A percentile compares a stretch with the other conserved stretches of the same genome.
phyloP scores from a whole-genome alignment of 169 alveolate genomes.

The Cryptosporidium muris region DNA sequence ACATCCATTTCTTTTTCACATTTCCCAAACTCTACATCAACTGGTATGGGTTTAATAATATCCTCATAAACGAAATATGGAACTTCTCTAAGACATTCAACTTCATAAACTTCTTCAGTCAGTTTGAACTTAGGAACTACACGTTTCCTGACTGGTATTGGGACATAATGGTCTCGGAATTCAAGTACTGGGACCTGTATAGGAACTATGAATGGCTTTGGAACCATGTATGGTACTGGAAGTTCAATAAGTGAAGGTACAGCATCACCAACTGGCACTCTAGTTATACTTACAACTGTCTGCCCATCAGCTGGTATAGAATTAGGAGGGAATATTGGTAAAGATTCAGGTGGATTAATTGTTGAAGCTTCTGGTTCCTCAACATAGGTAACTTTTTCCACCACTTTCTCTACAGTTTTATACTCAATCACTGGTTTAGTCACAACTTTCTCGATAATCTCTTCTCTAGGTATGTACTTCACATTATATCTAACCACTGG shows the following conservation, averaged over 20 bases:
- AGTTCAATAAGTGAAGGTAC: conserved; percentile 85
- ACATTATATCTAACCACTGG: conserved; percentile 80
- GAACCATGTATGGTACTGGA: conserved; percentile 87
- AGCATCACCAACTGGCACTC: conserved; percentile 71
- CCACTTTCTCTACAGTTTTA: conserved; percentile 83
- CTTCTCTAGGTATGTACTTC: conserved; percentile 83
- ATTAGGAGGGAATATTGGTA: conserved; percentile 66
- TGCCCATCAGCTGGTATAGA: conserved; percentile 40
- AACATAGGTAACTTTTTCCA: conserved; percentile 74
- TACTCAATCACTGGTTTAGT: conserved; percentile 79
- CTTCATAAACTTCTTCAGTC: conserved; percentile 85
- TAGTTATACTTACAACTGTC: conserved; percentile 49
- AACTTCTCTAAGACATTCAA: conserved; percentile 84
- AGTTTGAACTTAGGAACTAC: conserved; percentile 83
- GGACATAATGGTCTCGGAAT: conserved; percentile 85
- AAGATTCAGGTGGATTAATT: conserved; percentile 66
- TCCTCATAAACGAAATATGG: conserved; percentile 84
- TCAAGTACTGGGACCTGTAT: conserved; percentile 86
- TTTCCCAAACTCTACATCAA: conserved; percentile 82
- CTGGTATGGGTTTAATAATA: conserved; percentile 83
- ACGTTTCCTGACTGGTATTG: conserved; percentile 84
- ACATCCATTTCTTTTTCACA: conserved; percentile 82
- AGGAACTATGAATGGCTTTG: conserved; percentile 85
- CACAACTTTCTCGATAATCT: conserved; percentile 81
- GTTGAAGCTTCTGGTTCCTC: conserved; percentile 64